phyloP scores from a whole-genome alignment of 148 eudicot genomes.

The Fagopyrum homotropicum region DNA sequence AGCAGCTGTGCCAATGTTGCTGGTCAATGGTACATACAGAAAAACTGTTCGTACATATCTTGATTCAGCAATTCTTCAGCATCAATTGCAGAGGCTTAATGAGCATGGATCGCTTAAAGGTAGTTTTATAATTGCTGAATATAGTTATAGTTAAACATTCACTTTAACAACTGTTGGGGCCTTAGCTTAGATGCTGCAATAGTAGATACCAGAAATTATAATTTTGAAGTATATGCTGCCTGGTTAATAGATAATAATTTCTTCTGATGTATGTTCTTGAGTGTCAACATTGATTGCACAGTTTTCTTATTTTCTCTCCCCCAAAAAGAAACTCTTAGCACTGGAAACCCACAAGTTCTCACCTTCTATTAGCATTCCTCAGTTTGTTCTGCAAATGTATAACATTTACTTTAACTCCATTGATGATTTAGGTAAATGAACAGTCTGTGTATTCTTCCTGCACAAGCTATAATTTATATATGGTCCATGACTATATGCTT shows the following conservation, averaged over 20 bases:
- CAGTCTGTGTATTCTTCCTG: not conserved
- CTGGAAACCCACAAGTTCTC: not conserved
- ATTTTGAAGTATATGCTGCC: not conserved
- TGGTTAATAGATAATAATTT: not conserved
- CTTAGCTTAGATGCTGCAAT: not conserved
- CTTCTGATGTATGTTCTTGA: not conserved
- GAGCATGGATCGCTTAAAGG: slow-evolving; percentile 81
- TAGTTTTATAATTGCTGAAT: slow-evolving; percentile 17
- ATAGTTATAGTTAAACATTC: not conserved
- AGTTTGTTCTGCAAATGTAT: not conserved
- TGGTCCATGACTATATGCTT: slow-evolving; percentile 8
- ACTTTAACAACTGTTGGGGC: not conserved
- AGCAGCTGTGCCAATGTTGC: slow-evolving; percentile 84
- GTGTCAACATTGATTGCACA: not conserved
- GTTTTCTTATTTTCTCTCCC: not conserved
- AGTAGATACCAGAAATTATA: not conserved
- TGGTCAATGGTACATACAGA: slow-evolving; percentile 86
- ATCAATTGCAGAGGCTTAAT: slow-evolving; percentile 78
- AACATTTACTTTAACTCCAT: not conserved
- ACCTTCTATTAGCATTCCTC: not conserved
- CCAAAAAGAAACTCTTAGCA: not conserved
- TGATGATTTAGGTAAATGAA: not conserved
- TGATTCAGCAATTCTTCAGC: slow-evolving; percentile 92
- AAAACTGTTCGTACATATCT: slow-evolving; percentile 78
- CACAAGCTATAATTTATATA: not conserved